phyloP scores from a whole-genome alignment of 2,329 filamentous ascomycete species.

The Fonsecaea multimorphosa region DNA sequence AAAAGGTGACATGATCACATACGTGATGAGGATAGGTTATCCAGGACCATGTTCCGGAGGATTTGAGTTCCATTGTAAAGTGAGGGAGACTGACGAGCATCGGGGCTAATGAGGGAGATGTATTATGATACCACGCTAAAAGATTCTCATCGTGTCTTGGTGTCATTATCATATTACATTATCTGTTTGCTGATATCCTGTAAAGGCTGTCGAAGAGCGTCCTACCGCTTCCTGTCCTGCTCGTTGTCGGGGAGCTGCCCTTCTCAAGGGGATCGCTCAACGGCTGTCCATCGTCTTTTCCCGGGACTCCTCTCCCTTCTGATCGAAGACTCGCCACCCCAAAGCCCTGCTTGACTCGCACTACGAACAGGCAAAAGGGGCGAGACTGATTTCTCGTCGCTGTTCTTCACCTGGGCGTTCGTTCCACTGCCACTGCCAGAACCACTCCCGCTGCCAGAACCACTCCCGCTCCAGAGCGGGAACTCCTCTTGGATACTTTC shows the following conservation, averaged over 20 bases:
- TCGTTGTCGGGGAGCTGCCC: neutral
- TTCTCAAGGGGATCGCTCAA: conserved; percentile 29
- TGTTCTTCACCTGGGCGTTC: neutral
- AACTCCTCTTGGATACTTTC: conserved; percentile 27
- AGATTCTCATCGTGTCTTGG: neutral
- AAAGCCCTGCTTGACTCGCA: conserved; percentile 35
- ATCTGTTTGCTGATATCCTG: neutral
- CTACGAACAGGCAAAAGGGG: conserved; percentile 32
- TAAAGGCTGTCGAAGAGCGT: neutral
- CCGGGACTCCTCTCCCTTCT: conserved; percentile 33
- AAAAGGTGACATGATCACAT: conserved; percentile 26
- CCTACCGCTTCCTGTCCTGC: neutral
- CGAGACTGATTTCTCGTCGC: conserved; percentile 1
- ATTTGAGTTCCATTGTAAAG: too few species aligned
- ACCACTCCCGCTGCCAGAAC: conserved; percentile 6
- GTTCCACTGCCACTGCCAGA: conserved; percentile 8
- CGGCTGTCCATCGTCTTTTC: conserved; percentile 36
- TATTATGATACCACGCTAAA: neutral
- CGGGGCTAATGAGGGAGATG: neutral
- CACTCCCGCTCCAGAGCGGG: conserved; percentile 5
- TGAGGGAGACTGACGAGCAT: neutral
- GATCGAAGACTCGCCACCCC: conserved; percentile 33
- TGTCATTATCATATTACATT: conserved; percentile 10
- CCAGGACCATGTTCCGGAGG: too few species aligned
- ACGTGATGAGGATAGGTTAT: too few species aligned